A percentile compares a stretch with the other conserved stretches of the same genome.
Evolutionary conservation across 2,329 filamentous ascomycete genomes (phyloP).

Genomic region (Diaporthe vaccinii): DNA sequence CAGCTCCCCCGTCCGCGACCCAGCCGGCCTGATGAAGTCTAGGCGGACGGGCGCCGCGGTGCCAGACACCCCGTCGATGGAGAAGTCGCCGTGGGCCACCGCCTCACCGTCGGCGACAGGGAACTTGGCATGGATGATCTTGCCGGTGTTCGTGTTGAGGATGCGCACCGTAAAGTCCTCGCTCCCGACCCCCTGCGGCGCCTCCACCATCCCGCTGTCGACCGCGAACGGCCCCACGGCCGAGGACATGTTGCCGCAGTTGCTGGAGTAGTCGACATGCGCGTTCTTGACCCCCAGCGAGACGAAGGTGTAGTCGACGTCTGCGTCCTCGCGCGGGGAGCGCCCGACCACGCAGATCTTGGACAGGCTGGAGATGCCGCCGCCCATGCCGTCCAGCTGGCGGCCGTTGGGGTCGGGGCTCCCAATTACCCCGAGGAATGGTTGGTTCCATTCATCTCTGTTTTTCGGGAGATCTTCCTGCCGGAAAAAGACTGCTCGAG

Average conservation of each 20-base stretch:
- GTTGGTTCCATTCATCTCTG: conserved; percentile 60
- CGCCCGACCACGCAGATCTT: conserved; percentile 78
- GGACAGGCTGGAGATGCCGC: conserved; percentile 76
- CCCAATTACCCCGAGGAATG: conserved; percentile 73
- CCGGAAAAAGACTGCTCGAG: conserved; percentile 73
- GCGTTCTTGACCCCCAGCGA: conserved; percentile 74
- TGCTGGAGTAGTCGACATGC: conserved; percentile 75
- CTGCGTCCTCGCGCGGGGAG: conserved; percentile 61
- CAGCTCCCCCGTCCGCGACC: conserved; percentile 55
- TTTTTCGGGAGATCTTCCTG: conserved; percentile 63
- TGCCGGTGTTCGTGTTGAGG: conserved; percentile 79
- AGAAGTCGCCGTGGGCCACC: conserved; percentile 50
- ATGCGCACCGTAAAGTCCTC: conserved; percentile 67
- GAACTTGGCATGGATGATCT: conserved; percentile 60
- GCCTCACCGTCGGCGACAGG: conserved; percentile 54
- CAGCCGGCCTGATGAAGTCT: conserved; percentile 55
- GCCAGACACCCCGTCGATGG: conserved; percentile 57
- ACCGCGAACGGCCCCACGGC: conserved; percentile 76
- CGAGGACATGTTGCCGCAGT: conserved; percentile 82
- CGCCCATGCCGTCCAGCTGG: conserved; percentile 80
- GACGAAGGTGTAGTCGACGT: conserved; percentile 80
- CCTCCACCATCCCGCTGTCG: conserved; percentile 62
- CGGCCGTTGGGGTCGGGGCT: conserved; percentile 74
- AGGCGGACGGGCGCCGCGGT: conserved; percentile 52
- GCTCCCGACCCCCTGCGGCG: conserved; percentile 42